These are phyloP conservation scores for Brettanomyces sp. DNA, from an alignment of 805 yeast genomes.

Conservation along the genomic window DNA sequence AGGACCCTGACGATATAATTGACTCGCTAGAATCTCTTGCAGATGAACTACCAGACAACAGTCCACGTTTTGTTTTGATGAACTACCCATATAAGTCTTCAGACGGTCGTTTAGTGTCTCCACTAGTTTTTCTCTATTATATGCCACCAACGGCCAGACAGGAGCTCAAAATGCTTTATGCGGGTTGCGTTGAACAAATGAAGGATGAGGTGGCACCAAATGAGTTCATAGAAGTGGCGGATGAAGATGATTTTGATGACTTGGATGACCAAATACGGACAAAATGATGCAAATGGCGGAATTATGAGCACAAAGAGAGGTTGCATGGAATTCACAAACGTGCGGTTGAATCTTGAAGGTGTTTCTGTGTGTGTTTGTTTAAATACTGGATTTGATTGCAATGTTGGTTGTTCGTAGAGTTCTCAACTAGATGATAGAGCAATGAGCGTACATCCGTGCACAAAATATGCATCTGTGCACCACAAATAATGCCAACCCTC, in stretches of 20 bases:
- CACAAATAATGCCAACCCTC: no score
- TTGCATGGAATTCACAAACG: no score
- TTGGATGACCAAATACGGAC: conserved; percentile 30
- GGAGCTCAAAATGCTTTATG: conserved; percentile 78
- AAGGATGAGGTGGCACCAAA: conserved; percentile 71
- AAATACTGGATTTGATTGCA: no score
- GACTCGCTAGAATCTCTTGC: conserved; percentile 49
- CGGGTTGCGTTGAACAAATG: conserved; percentile 79
- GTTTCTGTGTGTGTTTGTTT: no score
- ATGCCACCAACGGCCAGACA: conserved; percentile 81
- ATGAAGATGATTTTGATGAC: conserved; percentile 63
- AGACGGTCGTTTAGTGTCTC: conserved; percentile 69
- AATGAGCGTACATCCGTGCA: no score
- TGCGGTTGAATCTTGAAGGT: no score
- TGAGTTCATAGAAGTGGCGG: conserved; percentile 52
- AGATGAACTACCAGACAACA: conserved; percentile 74
- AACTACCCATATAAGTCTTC: conserved; percentile 60
- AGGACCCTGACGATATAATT: conserved; percentile 35
- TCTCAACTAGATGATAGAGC: no score
- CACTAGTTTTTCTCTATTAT: conserved; percentile 78
- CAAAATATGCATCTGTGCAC: no score
- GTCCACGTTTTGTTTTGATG: conserved; percentile 66
- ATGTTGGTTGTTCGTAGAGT: no score
- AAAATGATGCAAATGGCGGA: conserved; percentile 1
- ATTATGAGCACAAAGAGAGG: no score